Evolutionary conservation across 495 filamentous ascomycete species (phyloP), one percentile per base, ranked within the genome.

Genomic region (Tuber microsphaerosporum): DNA sequence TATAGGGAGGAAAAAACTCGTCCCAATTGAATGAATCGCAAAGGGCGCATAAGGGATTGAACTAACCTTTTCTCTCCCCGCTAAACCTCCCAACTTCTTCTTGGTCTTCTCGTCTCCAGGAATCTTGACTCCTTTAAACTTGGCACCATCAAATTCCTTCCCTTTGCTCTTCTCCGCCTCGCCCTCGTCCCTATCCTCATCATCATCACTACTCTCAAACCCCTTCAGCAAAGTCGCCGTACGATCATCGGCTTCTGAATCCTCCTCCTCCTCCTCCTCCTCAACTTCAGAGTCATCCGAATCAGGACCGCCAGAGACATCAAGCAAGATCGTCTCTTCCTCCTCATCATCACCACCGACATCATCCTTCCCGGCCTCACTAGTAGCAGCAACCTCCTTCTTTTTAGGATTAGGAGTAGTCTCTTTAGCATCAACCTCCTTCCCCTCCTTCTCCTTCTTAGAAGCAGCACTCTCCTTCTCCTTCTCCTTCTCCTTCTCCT

Each of bases 131-230:
- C 90, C 86, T 43, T 91, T 91, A 56, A 94, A 86, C 37, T 88
- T 85, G 69, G 89, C 86, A 46, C 88, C 87, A 77, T 65, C 56
- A 19, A 65, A 12, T 12, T 34, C 56, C 56, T 65, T 65, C 26
- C 14, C 14, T 88, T 80, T 74, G 89, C 88, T 87, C 75, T 86
- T 88, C 76, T 88, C 85, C 69, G 88, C 88, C 14, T 84, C 87
- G 34, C 84, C 85, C 71, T 84, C 86, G 46, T 88, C 87, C 69
- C 88, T 88, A 17, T 83, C 83, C n/a, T 86, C 84, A 2, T 86
- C 91, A 2, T 86, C 91, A 69, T 90, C 89, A 76, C 90, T 92
- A 84, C 91, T 93, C 83, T 97, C 93, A 81, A 97, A 93, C 31
- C 92, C 92, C 79, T 87, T 90, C 81, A 90, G 90, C 75, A 89